A percentile compares a stretch with the other conserved stretches of the same genome.
phyloP scores from a whole-genome alignment of 108 stramenopile genomes.

The Skeletonema grethae region DNA sequence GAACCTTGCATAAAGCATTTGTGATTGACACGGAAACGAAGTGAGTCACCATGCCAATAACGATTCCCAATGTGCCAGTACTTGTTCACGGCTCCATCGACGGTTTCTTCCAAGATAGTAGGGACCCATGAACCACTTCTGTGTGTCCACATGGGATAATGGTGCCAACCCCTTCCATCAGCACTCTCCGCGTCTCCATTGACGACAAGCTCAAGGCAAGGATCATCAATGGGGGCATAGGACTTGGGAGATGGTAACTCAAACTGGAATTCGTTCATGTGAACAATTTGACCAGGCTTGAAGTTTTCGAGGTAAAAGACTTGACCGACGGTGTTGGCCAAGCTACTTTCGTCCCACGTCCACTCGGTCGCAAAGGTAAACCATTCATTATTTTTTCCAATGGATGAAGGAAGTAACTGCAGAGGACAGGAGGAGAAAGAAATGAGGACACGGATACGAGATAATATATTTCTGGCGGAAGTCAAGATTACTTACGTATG shows the following conservation, averaged over 20 bases:
- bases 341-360: conserved; percentile 33
- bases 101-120: conserved; percentile 22
- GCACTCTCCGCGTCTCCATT: conserved; percentile 64
- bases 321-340: conserved; percentile 36
- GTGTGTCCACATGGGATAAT: conserved; percentile 35
- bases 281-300: conserved; percentile 32
- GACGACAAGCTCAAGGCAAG: conserved; percentile 52
- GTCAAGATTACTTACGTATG: conserved; percentile 9
- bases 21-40: conserved; percentile 19
- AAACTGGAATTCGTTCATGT: conserved; percentile 51
- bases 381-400: conserved; percentile 54
- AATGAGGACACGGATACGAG: too few relatives aligned
- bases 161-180: conserved; percentile 38
- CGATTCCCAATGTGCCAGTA: conserved; percentile 39
- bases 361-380: conserved; percentile 39
- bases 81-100: conserved; percentile 35
- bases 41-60: not conserved
- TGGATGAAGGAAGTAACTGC: conserved; percentile 12
- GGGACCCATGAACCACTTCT: conserved; percentile 16
- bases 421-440: not conserved
- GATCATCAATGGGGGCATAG: conserved; percentile 29
- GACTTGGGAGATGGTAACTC: conserved; percentile 51
- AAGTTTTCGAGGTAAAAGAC: conserved; percentile 49
- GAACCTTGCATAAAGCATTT: conserved; percentile 31
- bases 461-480: too few relatives aligned